These are phyloP conservation scores for Diaporthe sp. DNA, from an alignment of 2,329 filamentous ascomycete genomes.

Conservation along the genomic window DNA sequence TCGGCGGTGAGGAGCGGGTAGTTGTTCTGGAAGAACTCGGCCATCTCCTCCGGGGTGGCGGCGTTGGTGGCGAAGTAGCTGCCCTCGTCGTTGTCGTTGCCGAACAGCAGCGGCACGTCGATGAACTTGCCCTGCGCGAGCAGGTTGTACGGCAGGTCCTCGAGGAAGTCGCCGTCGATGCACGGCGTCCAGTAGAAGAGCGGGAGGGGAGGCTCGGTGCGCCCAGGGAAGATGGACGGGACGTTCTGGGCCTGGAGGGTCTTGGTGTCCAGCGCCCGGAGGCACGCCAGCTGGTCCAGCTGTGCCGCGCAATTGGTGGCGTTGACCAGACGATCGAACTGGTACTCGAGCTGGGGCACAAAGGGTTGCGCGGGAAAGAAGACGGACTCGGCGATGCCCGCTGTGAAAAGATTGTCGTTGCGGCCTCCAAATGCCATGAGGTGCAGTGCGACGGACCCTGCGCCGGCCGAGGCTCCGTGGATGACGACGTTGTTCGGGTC, in stretches of 20 bases:
- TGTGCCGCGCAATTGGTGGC: conserved; percentile 53
- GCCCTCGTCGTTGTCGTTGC: conserved; percentile 62
- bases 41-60: conserved; percentile 50
- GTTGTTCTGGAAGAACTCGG: conserved; percentile 60
- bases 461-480: conserved; percentile 73
- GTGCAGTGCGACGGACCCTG: conserved; percentile 68
- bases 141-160: conserved; percentile 57
- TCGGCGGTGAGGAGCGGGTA: conserved; percentile 57
- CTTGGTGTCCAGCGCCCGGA: conserved; percentile 53
- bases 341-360: conserved; percentile 61
- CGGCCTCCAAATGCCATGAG: conserved; percentile 61
- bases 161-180: conserved; percentile 61
- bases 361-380: conserved; percentile 64
- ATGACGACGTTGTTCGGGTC: conserved; percentile 71
- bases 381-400: conserved; percentile 60
- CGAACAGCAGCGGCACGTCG: conserved; percentile 66
- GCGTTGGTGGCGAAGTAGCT: conserved; percentile 59
- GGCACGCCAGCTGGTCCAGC: conserved; percentile 55
- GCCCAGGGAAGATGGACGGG: conserved; percentile 56
- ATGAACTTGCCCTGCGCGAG: conserved; percentile 64
- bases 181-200: conserved; percentile 67
- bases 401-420: conserved; percentile 60
- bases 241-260: conserved; percentile 58
- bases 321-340: conserved; percentile 56
- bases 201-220: conserved; percentile 48